A percentile compares a stretch with the other conserved stretches of the same genome.
Evolutionary conservation across 495 filamentous ascomycete genomes (phyloP).

Genomic region (Aspergillus carlsbadensis): DNA sequence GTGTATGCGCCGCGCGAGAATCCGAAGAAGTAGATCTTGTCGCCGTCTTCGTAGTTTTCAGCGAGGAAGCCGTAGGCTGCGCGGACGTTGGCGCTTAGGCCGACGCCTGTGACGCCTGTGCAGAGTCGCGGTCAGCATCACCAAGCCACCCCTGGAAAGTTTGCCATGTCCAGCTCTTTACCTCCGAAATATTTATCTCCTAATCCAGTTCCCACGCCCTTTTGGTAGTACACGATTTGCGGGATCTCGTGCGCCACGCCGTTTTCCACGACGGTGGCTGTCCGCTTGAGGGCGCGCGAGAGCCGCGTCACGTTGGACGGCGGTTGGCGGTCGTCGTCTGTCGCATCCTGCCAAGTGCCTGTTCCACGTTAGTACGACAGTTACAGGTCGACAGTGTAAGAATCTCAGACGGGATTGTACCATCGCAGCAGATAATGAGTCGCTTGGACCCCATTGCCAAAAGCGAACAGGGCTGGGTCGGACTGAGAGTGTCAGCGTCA

Average conservation of each 20-base stretch:
- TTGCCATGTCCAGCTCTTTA: too few species aligned
- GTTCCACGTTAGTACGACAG: background rate
- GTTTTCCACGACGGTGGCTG: constrained; percentile 21
- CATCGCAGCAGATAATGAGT: constrained; percentile 45
- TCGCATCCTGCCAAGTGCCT: constrained; percentile 45
- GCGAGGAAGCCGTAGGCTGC: constrained; percentile 52
- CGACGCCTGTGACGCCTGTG: constrained; percentile 33
- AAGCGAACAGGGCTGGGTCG: too few species aligned
- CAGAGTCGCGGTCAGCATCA: background rate
- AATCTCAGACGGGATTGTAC: constrained; percentile 16
- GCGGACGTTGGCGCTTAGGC: constrained; percentile 45
- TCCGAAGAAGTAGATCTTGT: constrained; percentile 60
- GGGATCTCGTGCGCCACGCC: constrained; percentile 26
- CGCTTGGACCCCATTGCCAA: constrained; percentile 24
- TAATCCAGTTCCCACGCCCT: constrained; percentile 50
- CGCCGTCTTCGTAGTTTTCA: constrained; percentile 50
- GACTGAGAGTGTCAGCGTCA: too few species aligned
- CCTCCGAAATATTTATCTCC: constrained; percentile 23
- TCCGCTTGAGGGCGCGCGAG: constrained; percentile 33
- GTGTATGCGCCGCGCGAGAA: constrained; percentile 63
- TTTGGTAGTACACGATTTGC: constrained; percentile 57
- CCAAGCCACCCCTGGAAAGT: too few species aligned
- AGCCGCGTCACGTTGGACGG: constrained; percentile 49
- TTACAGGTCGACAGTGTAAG: background rate
- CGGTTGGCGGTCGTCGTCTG: constrained; percentile 26